phyloP scores from a whole-genome alignment of 768 basidiomycete species.

The Suillus lakei region DNA sequence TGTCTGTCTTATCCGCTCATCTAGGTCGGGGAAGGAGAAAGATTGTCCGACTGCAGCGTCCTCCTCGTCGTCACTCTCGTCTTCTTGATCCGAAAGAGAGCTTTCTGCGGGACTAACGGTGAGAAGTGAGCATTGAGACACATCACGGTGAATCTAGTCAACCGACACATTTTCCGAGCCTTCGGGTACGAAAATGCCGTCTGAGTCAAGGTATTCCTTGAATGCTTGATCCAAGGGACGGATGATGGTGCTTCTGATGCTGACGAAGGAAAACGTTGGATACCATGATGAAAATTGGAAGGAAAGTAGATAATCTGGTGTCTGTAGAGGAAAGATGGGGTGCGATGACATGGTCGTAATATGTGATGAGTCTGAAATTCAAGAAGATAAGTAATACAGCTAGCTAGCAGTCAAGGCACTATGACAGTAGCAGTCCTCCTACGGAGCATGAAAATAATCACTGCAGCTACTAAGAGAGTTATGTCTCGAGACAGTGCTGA shows the following conservation, averaged over 20 bases:
- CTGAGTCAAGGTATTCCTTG: constrained; percentile 73
- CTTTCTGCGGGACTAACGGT: constrained; percentile 54
- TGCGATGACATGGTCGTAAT: not conserved
- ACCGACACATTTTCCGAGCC: constrained; percentile 81
- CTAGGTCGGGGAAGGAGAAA: constrained; percentile 85
- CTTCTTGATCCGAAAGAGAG: constrained; percentile 63
- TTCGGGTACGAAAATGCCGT: constrained; percentile 80
- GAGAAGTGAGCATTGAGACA: constrained; percentile 25
- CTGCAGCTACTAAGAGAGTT: too few relatives aligned
- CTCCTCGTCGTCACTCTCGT: constrained; percentile 34
- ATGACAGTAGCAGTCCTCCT: too few relatives aligned
- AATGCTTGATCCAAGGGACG: constrained; percentile 70
- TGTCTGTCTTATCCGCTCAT: constrained; percentile 65
- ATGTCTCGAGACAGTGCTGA: too few relatives aligned
- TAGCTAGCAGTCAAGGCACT: too few relatives aligned
- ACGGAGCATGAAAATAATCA: too few relatives aligned
- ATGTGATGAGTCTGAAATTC: too few relatives aligned
- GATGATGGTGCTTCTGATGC: constrained; percentile 77
- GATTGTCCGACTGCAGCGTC: constrained; percentile 40
- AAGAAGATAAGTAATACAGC: too few relatives aligned
- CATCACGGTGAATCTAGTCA: constrained; percentile 2
- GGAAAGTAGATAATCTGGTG: constrained; percentile 57
- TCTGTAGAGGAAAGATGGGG: constrained; percentile 54
- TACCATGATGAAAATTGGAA: constrained; percentile 92
- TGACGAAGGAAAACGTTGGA: constrained; percentile 62